Conservation (phyloP, 306 rosid species). For the Gastrolobium villosum region DNA sequence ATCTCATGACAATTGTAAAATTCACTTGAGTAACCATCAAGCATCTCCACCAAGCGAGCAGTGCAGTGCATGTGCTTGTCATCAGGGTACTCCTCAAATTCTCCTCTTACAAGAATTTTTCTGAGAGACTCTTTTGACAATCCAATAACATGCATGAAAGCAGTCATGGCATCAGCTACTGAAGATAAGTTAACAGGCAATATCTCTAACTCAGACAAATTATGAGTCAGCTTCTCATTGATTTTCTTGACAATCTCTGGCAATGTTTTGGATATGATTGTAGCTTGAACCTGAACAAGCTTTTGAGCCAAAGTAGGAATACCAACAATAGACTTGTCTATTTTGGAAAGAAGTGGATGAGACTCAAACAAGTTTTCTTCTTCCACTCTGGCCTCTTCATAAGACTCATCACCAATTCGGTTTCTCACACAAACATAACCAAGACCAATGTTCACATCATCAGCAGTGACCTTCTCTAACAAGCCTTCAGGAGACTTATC, state of each 20-base stretch:
- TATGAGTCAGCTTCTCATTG: conserved; percentile 41
- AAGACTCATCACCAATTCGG: conserved; percentile 55
- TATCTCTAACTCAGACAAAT: conserved; percentile 33
- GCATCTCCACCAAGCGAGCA: conserved; percentile 36
- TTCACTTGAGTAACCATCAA: background rate
- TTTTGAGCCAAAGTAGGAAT: conserved; percentile 55
- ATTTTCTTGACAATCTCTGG: conserved; percentile 52
- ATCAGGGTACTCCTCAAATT: conserved; percentile 41
- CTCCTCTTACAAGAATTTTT: conserved; percentile 44
- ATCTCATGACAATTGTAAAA: background rate
- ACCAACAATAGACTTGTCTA: conserved; percentile 56
- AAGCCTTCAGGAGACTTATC: conserved; percentile 57
- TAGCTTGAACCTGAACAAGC: conserved; percentile 50
- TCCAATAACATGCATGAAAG: conserved; percentile 51
- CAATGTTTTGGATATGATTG: conserved; percentile 41
- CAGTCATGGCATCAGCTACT: conserved; percentile 42
- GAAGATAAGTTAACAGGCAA: conserved; percentile 41
- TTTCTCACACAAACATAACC: conserved; percentile 63
- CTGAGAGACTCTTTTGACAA: conserved; percentile 48
- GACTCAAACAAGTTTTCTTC: conserved; percentile 46
- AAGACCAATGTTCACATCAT: conserved; percentile 63
- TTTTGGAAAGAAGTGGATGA: conserved; percentile 55
- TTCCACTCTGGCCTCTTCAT: conserved; percentile 53
- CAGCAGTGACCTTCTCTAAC: conserved; percentile 57
- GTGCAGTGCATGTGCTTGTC: conserved; percentile 37